phyloP scores from a whole-genome alignment of 345 rosid genomes.

The Boechera divaricarpa region DNA sequence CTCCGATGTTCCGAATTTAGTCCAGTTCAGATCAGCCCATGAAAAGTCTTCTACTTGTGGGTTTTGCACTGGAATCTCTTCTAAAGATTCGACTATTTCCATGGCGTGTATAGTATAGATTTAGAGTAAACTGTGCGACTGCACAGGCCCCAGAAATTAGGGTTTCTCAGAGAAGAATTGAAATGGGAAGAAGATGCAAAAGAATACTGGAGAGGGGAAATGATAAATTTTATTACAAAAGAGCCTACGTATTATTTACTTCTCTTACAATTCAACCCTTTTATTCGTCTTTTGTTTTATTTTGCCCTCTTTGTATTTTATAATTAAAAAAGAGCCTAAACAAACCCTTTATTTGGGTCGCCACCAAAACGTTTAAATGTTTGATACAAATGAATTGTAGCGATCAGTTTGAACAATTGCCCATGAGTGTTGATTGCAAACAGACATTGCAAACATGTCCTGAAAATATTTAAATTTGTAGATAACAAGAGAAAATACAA shows the following conservation, averaged over 20 bases:
- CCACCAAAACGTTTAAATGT: too few relatives aligned
- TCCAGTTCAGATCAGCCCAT: constrained; percentile 76
- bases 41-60: constrained; percentile 78
- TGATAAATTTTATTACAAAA: neutral
- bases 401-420: too few relatives aligned
- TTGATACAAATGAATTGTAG: too few relatives aligned
- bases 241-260: neutral
- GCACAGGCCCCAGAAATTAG: constrained; percentile 20
- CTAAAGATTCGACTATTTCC: constrained; percentile 64
- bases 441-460: too few relatives aligned
- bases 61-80: constrained; percentile 69
- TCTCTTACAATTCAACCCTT: neutral
- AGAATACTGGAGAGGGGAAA: neutral
- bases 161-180: constrained; percentile 22
- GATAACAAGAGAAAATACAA: too few relatives aligned
- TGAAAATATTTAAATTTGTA: too few relatives aligned
- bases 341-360: too few relatives aligned
- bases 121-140: constrained; percentile 24
- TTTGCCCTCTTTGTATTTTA: neutral
- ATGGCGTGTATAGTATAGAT: constrained; percentile 28
- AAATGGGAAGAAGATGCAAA: constrained; percentile 34
- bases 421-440: too few relatives aligned
- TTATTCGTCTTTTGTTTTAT: neutral
- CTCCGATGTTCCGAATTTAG: constrained; percentile 75
- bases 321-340: neutral